phyloP scores from a whole-genome alignment of 441 rosid species.

The Euphorbia neoarborescens region DNA sequence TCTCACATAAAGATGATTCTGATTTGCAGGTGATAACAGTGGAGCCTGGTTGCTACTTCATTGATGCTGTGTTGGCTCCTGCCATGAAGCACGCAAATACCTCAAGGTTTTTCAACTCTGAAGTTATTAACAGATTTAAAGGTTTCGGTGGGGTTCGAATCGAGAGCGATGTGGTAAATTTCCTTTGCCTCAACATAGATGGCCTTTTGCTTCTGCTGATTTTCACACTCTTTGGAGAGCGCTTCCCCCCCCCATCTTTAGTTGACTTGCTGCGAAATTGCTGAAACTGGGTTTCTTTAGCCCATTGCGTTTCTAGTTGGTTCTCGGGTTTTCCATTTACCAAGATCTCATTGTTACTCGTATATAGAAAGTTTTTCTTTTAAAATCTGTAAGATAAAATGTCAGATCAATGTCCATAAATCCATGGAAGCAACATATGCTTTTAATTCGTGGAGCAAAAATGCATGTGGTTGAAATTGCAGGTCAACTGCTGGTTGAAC shows the following conservation, averaged over 20 bases:
- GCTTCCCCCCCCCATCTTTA: neutral
- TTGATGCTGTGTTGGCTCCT: conserved; percentile 62
- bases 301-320: neutral
- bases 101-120: conserved; percentile 55
- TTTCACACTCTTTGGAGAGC: neutral
- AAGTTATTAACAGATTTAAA: conserved; percentile 48
- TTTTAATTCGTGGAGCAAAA: neutral
- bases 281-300: neutral
- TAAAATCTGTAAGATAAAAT: neutral
- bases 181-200: neutral
- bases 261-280: neutral
- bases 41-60: conserved; percentile 97
- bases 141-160: conserved; percentile 89
- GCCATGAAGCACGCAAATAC: conserved; percentile 52
- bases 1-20: neutral
- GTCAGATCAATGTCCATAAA: neutral
- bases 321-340: neutral
- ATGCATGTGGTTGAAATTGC: neutral
- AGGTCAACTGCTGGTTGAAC: neutral
- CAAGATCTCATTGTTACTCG: neutral
- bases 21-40: conserved; percentile 76
- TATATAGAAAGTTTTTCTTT: neutral
- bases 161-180: conserved; percentile 82
- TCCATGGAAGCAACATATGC: neutral
- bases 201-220: neutral